phyloP scores from a whole-genome alignment of 2,329 filamentous ascomycete species.

The Arachnomyces sp. region DNA sequence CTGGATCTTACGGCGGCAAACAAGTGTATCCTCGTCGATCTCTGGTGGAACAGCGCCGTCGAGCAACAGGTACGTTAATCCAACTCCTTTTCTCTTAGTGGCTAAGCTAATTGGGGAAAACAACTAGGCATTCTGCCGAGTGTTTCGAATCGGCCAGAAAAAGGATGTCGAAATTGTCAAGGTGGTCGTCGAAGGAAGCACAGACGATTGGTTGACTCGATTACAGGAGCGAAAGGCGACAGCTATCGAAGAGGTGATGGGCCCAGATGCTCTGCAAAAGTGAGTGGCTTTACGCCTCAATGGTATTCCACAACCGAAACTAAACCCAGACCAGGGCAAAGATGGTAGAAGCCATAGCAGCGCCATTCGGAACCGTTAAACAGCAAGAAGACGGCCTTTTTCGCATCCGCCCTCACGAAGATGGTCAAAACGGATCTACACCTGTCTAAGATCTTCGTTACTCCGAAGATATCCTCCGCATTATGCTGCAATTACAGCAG shows the following conservation, averaged over 20 bases:
- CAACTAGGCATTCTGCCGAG: slow-evolving; percentile 46
- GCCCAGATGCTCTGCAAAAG: slow-evolving; percentile 12
- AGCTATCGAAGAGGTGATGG: slow-evolving; percentile 19
- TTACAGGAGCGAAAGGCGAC: slow-evolving; percentile 50
- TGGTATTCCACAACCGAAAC: no score
- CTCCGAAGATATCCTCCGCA: no score
- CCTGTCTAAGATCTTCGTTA: no score
- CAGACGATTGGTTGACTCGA: slow-evolving; percentile 50
- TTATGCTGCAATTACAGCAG: no score
- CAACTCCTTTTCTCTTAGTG: slow-evolving; percentile 26
- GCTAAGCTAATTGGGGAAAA: background rate
- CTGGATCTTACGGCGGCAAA: slow-evolving; percentile 57
- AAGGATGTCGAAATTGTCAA: slow-evolving; percentile 54
- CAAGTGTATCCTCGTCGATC: slow-evolving; percentile 48
- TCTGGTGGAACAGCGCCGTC: slow-evolving; percentile 55
- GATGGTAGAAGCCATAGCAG: no score
- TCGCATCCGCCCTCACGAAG: no score
- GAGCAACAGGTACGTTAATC: slow-evolving; percentile 51
- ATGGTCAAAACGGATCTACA: no score
- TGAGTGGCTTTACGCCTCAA: no score
- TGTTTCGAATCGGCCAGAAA: slow-evolving; percentile 58
- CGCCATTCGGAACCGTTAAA: no score
- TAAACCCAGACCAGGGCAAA: no score
- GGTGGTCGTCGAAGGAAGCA: slow-evolving; percentile 47
- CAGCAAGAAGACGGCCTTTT: no score